A percentile compares a stretch with the other conserved stretches of the same genome.
Evolutionary conservation across 208 protist genomes (phyloP).

Genomic region (Leishmania aethiopica): DNA sequence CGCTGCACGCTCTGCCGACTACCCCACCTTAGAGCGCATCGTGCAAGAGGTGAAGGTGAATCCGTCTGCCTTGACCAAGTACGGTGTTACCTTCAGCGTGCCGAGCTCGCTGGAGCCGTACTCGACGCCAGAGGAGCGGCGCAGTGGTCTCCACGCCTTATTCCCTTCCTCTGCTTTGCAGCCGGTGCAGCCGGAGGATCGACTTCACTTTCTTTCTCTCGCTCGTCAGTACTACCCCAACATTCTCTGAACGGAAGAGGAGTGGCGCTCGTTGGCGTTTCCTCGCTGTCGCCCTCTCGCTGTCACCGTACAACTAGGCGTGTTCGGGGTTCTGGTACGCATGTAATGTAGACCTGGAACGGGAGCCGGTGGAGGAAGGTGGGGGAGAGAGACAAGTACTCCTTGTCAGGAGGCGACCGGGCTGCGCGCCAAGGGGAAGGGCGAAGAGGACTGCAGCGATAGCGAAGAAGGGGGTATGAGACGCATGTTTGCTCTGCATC

Average conservation of each 20-base stretch:
- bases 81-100: constrained; percentile 73
- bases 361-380: neutral
- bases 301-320: neutral
- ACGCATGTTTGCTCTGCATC: neutral
- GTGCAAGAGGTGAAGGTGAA: constrained; percentile 44
- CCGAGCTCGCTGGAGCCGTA: constrained; percentile 47
- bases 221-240: constrained; percentile 37
- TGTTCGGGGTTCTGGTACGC: neutral
- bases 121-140: constrained; percentile 38
- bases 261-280: neutral
- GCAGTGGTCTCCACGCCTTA: constrained; percentile 39
- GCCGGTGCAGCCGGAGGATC: constrained; percentile 17
- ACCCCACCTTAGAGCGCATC: constrained; percentile 47
- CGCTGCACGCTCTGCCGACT: constrained; percentile 44
- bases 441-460: neutral
- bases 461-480: neutral
- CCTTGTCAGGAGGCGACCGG: neutral
- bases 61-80: constrained; percentile 45
- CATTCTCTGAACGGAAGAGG: constrained; percentile 6
- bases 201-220: constrained; percentile 36
- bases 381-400: neutral
- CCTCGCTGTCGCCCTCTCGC: neutral
- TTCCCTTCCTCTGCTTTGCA: constrained; percentile 32
- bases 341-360: neutral
- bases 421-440: neutral